A percentile compares a stretch with the other conserved stretches of the same genome.
These are phyloP conservation scores for Suhomyces faveliae DNA, from an alignment of 805 yeast genomes.

Conservation along the genomic window DNA sequence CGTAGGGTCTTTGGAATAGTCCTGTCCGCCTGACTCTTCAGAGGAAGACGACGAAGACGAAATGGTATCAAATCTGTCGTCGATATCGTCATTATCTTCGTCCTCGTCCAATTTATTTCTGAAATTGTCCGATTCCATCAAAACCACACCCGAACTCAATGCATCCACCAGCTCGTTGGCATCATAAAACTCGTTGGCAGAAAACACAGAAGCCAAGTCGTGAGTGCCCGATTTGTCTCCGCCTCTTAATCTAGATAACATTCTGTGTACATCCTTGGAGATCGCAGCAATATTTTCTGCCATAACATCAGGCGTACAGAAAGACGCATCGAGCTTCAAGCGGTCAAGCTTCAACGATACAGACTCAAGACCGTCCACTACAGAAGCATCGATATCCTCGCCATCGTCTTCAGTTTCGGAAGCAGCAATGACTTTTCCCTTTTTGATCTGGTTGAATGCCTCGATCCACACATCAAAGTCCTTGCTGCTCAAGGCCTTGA, in stretches of 20 bases:
- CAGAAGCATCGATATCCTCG: conserved; percentile 10
- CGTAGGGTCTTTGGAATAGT: conserved; percentile 1
- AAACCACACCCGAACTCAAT: conserved; percentile 52
- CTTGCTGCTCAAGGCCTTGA: conserved; percentile 61
- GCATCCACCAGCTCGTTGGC: conserved; percentile 64
- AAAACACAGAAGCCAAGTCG: conserved; percentile 30
- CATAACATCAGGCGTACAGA: conserved; percentile 1
- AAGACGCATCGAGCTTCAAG: conserved; percentile 13
- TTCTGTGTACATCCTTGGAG: conserved; percentile 19
- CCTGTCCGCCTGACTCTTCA: conserved; percentile 14
- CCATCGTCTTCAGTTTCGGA: conserved; percentile 10
- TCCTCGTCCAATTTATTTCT: conserved; percentile 6
- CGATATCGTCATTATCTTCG: conserved; percentile 19
- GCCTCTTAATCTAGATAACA: conserved; percentile 13
- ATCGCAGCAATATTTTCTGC: conserved; percentile 8
- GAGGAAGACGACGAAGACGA: conserved; percentile 20
- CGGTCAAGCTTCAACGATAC: conserved; percentile 22
- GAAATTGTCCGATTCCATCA: conserved; percentile 29
- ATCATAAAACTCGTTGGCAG: conserved; percentile 46
- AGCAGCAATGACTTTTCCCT: conserved; percentile 10
- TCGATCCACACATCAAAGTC: conserved; percentile 83
- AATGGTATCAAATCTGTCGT: conserved; percentile 15
- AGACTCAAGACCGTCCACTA: conserved; percentile 16
- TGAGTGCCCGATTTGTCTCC: neutral
- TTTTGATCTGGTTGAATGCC: conserved; percentile 62